Evolutionary conservation across 805 yeast species (phyloP).

Genomic region (Vanderwaltozyma yarrowii): DNA sequence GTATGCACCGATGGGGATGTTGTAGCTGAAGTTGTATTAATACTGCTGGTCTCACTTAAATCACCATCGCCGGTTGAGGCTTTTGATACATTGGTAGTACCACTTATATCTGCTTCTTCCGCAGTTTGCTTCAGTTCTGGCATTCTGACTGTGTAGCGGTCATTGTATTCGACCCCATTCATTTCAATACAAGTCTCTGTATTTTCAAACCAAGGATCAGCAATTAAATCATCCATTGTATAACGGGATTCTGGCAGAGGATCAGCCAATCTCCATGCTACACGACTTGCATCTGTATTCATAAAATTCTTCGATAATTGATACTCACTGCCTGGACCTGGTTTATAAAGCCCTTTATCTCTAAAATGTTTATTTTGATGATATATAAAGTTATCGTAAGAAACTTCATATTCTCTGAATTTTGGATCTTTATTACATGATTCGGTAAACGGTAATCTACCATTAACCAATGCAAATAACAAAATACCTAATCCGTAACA

Average conservation of each 20-base stretch:
- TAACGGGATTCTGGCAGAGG: slow-evolving; percentile 47
- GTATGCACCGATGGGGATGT: background rate
- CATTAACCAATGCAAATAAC: slow-evolving; percentile 48
- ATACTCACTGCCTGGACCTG: slow-evolving; percentile 66
- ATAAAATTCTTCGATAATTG: slow-evolving; percentile 55
- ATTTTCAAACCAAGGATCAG: slow-evolving; percentile 53
- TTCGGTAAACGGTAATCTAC: slow-evolving; percentile 49
- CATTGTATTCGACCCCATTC: slow-evolving; percentile 4
- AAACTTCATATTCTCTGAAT: slow-evolving; percentile 45
- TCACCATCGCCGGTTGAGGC: no score
- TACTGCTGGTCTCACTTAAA: background rate
- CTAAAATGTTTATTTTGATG: slow-evolving; percentile 40
- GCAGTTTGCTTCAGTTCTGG: slow-evolving; percentile 1
- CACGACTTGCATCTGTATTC: slow-evolving; percentile 52
- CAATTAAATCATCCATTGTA: slow-evolving; percentile 41
- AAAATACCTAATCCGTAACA: slow-evolving; percentile 66
- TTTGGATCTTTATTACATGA: slow-evolving; percentile 39
- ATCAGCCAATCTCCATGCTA: slow-evolving; percentile 65
- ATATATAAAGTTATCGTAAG: slow-evolving; percentile 33
- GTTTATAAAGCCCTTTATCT: slow-evolving; percentile 33
- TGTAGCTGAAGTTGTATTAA: background rate
- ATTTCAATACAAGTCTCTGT: slow-evolving; percentile 44
- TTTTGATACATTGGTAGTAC: no score
- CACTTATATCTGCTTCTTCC: background rate
- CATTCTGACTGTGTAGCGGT: background rate